These are phyloP conservation scores for Rhamnella rubrinervis DNA, from an alignment of 331 rosid genomes.

Conservation along the genomic window DNA sequence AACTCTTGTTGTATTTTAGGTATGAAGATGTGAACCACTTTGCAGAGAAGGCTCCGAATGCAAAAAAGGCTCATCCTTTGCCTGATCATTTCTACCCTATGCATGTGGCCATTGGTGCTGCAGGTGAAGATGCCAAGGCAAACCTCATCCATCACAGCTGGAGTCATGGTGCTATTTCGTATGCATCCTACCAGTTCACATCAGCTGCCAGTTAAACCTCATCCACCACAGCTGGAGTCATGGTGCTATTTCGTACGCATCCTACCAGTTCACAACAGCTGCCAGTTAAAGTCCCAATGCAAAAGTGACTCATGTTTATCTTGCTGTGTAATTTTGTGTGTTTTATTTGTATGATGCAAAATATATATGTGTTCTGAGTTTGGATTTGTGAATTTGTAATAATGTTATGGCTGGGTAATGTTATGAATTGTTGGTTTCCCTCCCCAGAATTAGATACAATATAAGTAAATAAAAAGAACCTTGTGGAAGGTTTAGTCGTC, in stretches of 20 bases:
- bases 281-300: neutral
- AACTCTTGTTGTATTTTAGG: constrained; percentile 26
- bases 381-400: too few species aligned
- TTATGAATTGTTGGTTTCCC: too few species aligned
- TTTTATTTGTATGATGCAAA: too few species aligned
- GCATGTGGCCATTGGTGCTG: constrained; percentile 84
- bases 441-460: too few species aligned
- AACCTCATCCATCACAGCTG: constrained; percentile 62
- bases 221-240: constrained; percentile 55
- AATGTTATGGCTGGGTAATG: too few species aligned
- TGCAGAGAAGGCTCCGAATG: constrained; percentile 63
- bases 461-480: too few species aligned
- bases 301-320: too few species aligned
- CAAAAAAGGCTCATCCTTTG: constrained; percentile 66
- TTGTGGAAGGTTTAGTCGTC: too few species aligned
- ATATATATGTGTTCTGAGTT: too few species aligned
- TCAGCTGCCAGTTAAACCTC: constrained; percentile 11
- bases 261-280: constrained; percentile 54
- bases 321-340: too few species aligned
- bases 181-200: constrained; percentile 75
- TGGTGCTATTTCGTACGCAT: constrained; percentile 70
- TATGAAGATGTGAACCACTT: constrained; percentile 73
- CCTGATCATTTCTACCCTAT: constrained; percentile 81
- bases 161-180: constrained; percentile 53
- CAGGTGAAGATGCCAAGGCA: constrained; percentile 54